Conservation (phyloP, 2,329 filamentous ascomycete species). For the Exophiala bonariae region DNA sequence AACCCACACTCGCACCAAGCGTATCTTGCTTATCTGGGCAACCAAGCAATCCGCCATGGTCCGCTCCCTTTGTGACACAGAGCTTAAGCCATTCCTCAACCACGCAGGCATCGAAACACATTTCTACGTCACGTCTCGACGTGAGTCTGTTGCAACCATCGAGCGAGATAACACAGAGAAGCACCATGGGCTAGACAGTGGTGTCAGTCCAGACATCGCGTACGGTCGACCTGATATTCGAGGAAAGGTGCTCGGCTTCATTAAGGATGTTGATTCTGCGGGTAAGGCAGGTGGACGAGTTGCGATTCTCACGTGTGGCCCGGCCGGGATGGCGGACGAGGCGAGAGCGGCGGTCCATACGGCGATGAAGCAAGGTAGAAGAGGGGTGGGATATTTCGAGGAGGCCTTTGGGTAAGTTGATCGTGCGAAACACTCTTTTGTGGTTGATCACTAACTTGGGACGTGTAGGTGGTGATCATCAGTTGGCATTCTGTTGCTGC, state of each 20-base stretch:
- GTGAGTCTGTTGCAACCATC: slow-evolving; percentile 5
- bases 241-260: slow-evolving; percentile 34
- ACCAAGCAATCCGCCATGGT: slow-evolving; percentile 34
- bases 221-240: slow-evolving; percentile 40
- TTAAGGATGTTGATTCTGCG: slow-evolving; percentile 30
- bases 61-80: slow-evolving; percentile 27
- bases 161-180: slow-evolving; percentile 5
- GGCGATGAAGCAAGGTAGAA: slow-evolving; percentile 34
- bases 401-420: slow-evolving; percentile 40
- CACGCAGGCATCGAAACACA: slow-evolving; percentile 34
- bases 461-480: too few species aligned
- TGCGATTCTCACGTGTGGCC: slow-evolving; percentile 47
- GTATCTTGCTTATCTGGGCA: slow-evolving; percentile 37
- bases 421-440: too few species aligned
- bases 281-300: slow-evolving; percentile 29
- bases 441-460: too few species aligned
- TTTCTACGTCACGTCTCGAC: slow-evolving; percentile 32
- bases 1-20: slow-evolving; percentile 21
- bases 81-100: slow-evolving; percentile 29
- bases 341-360: slow-evolving; percentile 40
- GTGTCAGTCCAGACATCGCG: slow-evolving; percentile 23
- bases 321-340: slow-evolving; percentile 46
- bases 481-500: too few species aligned
- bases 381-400: slow-evolving; percentile 45
- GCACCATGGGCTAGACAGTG: neutral